Percentiles rank a stretch among this genome's conserved stretches.
Conservation (phyloP, 495 filamentous ascomycete genomes). For the Daldinia concentrica region DNA sequence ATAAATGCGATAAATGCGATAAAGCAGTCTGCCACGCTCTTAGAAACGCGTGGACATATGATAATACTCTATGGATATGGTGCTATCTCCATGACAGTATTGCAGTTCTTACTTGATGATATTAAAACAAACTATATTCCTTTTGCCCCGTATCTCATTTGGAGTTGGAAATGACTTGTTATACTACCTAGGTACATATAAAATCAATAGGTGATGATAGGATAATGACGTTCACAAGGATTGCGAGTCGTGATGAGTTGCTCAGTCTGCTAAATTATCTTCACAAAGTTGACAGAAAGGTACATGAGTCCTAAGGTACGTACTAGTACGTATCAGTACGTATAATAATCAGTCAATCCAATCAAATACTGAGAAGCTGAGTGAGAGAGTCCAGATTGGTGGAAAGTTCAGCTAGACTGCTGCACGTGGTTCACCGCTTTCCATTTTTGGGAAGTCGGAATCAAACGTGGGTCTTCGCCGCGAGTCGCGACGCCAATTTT, state of each 20-base stretch:
- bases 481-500: constrained; percentile 40
- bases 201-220: background rate
- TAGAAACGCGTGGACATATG: background rate
- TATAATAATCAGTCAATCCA: constrained; percentile 3
- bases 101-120: background rate
- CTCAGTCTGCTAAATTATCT: constrained; percentile 10
- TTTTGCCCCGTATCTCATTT: background rate
- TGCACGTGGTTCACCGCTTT: constrained; percentile 30
- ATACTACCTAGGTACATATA: too few relatives aligned
- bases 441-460: constrained; percentile 26
- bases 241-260: constrained; percentile 18
- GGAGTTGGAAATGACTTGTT: background rate
- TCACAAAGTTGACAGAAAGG: background rate
- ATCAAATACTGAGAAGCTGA: background rate
- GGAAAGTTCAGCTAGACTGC: constrained; percentile 15
- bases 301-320: constrained; percentile 2
- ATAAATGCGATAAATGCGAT: background rate
- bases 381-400: constrained; percentile 15
- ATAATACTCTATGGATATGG: background rate
- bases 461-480: constrained; percentile 32
- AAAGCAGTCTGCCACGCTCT: background rate
- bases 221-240: background rate
- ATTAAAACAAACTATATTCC: background rate
- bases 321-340: constrained; percentile 16
- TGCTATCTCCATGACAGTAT: background rate